phyloP scores from a whole-genome alignment of 179 eudicot genomes.

The Actinidia chinensis region DNA sequence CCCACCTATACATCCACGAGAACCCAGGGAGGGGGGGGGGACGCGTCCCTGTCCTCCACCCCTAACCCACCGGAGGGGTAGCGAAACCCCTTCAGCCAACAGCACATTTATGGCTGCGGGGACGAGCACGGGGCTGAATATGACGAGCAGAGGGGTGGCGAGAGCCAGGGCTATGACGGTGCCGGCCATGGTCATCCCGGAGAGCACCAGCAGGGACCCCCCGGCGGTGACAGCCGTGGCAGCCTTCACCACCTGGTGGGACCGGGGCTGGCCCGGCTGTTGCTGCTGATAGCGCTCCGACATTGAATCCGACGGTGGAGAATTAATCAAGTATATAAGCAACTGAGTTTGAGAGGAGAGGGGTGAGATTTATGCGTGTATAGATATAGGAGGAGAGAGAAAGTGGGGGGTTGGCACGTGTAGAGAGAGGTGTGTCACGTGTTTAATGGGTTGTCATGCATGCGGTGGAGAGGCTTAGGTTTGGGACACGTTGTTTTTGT shows the following conservation, averaged over 20 bases:
- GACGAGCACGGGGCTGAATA: constrained; percentile 26
- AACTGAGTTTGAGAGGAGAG: no score
- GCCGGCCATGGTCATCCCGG: constrained; percentile 16
- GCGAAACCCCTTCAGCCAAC: constrained; percentile 8
- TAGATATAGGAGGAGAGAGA: neutral
- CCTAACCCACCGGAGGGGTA: constrained; percentile 23
- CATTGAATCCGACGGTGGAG: neutral
- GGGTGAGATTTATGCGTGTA: neutral
- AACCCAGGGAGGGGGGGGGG: no score
- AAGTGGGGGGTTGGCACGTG: constrained; percentile 33
- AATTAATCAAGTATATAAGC: neutral
- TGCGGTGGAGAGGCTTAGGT: constrained; percentile 7
- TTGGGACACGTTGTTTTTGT: constrained; percentile 17
- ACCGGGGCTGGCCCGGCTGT: neutral
- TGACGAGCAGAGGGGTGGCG: constrained; percentile 23
- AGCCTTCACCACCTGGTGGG: constrained; percentile 23
- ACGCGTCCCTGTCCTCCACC: neutral
- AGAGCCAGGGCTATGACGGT: constrained; percentile 17
- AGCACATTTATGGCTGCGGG: constrained; percentile 16
- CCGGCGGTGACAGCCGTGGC: constrained; percentile 22
- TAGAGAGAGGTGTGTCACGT: constrained; percentile 35
- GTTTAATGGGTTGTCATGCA: constrained; percentile 37
- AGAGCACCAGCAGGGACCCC: constrained; percentile 19
- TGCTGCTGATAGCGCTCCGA: neutral
- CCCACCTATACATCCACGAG: constrained; percentile 20